Conservation (phyloP, 1,284 basidiomycete genomes). For the Ceratobasidium sp. region DNA sequence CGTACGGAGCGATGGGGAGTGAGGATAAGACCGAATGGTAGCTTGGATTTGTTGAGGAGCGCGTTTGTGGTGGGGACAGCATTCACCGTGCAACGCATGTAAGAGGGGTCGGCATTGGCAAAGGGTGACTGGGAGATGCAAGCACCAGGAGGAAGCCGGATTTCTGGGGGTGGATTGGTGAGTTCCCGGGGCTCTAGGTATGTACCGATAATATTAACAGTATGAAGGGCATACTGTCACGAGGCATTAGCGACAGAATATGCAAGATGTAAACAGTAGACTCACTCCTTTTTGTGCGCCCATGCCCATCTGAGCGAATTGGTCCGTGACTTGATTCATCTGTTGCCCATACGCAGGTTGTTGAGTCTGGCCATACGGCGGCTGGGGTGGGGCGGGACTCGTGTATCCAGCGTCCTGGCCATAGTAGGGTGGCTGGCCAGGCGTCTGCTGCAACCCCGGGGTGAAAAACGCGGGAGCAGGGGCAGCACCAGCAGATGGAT, state of each 20-base stretch:
- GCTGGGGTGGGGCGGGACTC: constrained; percentile 55
- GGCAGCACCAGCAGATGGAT: constrained; percentile 45
- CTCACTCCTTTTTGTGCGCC: constrained; percentile 64
- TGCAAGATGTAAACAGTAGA: neutral
- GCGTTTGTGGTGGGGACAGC: constrained; percentile 93
- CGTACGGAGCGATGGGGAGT: constrained; percentile 89
- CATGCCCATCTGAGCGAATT: constrained; percentile 90
- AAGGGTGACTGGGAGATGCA: constrained; percentile 82
- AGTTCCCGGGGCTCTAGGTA: constrained; percentile 91
- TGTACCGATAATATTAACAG: constrained; percentile 88
- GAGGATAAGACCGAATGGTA: constrained; percentile 91
- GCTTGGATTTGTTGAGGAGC: constrained; percentile 90
- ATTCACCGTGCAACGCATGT: constrained; percentile 93
- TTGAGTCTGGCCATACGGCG: constrained; percentile 58
- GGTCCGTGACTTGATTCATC: constrained; percentile 78
- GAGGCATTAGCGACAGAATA: constrained; percentile 31
- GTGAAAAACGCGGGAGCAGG: constrained; percentile 71
- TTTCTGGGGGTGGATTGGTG: constrained; percentile 84
- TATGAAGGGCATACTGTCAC: constrained; percentile 71
- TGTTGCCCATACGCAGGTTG: constrained; percentile 36
- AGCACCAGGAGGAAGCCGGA: constrained; percentile 83
- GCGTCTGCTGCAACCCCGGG: constrained; percentile 65
- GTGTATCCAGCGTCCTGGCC: constrained; percentile 47
- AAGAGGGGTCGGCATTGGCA: constrained; percentile 89
- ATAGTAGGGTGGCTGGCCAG: constrained; percentile 61